phyloP scores from a whole-genome alignment of 139 green algal genomes.

The Chlorella sp. region DNA sequence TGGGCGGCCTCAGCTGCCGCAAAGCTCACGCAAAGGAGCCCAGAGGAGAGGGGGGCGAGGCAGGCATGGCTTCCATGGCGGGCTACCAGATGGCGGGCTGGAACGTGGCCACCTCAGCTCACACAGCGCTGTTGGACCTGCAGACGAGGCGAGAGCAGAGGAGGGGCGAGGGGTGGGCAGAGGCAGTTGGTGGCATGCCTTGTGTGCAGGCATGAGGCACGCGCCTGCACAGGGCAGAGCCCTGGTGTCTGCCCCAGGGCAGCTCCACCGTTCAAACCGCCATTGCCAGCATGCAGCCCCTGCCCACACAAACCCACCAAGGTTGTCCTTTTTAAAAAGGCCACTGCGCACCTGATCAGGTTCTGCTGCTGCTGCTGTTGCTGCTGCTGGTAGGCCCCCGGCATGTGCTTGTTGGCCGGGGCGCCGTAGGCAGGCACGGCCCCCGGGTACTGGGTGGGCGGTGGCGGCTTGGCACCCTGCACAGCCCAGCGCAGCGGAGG shows the following conservation, averaged over 20 bases:
- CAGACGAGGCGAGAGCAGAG: background rate
- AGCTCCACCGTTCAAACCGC: too few relatives aligned
- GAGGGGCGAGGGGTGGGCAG: background rate
- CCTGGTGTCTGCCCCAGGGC: too few relatives aligned
- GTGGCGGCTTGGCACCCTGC: constrained; percentile 17
- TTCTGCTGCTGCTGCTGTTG: constrained; percentile 41
- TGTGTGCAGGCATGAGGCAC: too few relatives aligned
- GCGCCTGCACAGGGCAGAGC: too few relatives aligned
- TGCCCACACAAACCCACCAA: background rate
- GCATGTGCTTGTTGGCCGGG: constrained; percentile 37
- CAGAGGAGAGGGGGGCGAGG: background rate
- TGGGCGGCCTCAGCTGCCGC: too few relatives aligned
- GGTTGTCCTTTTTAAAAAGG: too few relatives aligned
- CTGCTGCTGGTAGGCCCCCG: constrained; percentile 19
- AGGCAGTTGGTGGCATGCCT: background rate
- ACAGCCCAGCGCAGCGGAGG: background rate
- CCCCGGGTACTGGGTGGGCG: constrained; percentile 14
- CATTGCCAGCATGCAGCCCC: too few relatives aligned
- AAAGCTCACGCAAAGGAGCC: background rate
- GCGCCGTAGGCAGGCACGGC: background rate
- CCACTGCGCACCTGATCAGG: constrained; percentile 6
- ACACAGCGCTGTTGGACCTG: constrained; percentile 29
- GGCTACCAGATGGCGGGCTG: background rate
- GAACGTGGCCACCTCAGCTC: background rate
- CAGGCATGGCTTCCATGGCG: background rate